These are phyloP conservation scores for Brassica juncea DNA, from an alignment of 345 rosid species.

Conservation along the genomic window DNA sequence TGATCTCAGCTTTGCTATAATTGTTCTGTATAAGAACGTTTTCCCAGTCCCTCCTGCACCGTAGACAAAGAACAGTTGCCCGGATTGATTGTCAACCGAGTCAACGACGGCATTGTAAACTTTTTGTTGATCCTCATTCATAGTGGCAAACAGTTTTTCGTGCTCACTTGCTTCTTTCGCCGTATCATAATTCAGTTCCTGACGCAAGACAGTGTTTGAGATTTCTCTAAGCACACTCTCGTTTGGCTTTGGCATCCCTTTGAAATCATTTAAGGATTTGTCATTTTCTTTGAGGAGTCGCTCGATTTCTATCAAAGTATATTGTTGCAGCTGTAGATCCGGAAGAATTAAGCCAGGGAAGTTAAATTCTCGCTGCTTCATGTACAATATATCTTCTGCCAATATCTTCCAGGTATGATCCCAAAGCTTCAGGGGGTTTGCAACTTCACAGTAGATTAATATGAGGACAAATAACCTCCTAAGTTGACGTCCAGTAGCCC, in stretches of 20 bases:
- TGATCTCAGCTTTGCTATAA: not conserved
- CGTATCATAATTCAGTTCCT: not conserved
- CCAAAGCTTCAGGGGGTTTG: not conserved
- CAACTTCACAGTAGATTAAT: not conserved
- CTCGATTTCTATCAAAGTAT: not conserved
- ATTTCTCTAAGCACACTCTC: not conserved
- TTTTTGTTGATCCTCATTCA: not conserved
- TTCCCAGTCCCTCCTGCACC: not conserved
- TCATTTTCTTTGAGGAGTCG: not conserved
- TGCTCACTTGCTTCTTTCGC: not conserved
- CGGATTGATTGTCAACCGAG: not conserved
- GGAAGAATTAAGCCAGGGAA: not conserved
- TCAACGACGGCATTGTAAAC: not conserved
- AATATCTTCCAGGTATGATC: not conserved
- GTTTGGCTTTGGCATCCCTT: not conserved
- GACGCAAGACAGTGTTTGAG: not conserved
- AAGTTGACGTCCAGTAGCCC: not conserved
- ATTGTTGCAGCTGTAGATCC: not conserved
- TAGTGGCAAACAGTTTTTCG: not conserved
- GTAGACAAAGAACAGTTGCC: no score
- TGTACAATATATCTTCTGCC: not conserved
- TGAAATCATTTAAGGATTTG: not conserved
- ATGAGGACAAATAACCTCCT: not conserved
- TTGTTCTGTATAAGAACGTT: not conserved
- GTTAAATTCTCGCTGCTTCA: not conserved